Conservation (phyloP, 805 yeast genomes). For the Ogataea haglerorum region DNA sequence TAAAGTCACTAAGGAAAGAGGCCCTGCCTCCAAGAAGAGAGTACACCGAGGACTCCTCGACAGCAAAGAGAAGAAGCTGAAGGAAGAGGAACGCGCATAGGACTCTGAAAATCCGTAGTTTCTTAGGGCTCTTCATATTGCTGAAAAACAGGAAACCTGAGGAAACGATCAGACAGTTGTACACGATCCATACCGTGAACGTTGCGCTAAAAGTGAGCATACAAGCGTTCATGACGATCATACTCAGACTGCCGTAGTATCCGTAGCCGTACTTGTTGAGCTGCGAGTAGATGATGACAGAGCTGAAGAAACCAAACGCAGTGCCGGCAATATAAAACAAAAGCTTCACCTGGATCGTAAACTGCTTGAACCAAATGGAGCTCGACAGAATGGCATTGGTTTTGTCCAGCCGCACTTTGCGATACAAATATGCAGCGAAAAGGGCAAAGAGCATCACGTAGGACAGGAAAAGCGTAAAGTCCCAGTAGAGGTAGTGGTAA, state of each 20-base stretch:
- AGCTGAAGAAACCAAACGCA: slow-evolving; percentile 17
- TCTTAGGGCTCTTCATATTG: slow-evolving; percentile 16
- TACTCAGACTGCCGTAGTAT: slow-evolving; percentile 15
- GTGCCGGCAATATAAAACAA: slow-evolving; percentile 20
- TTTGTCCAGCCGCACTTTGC: slow-evolving; percentile 14
- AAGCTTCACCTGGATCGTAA: slow-evolving; percentile 27
- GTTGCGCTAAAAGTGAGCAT: slow-evolving; percentile 23
- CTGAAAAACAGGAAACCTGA: slow-evolving; percentile 27
- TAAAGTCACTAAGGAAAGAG: slow-evolving; percentile 20
- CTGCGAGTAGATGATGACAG: slow-evolving; percentile 15
- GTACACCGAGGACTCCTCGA: slow-evolving; percentile 29
- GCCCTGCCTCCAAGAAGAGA: slow-evolving; percentile 26
- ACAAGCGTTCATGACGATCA: slow-evolving; percentile 22
- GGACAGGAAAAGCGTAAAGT: slow-evolving; percentile 20
- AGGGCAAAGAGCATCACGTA: slow-evolving; percentile 17
- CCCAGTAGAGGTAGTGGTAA: slow-evolving; percentile 25
- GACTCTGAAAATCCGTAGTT: slow-evolving; percentile 17
- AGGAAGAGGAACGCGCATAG: slow-evolving; percentile 20
- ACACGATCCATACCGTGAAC: slow-evolving; percentile 31
- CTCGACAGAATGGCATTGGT: slow-evolving; percentile 21
- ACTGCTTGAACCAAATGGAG: slow-evolving; percentile 18
- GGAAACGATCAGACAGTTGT: slow-evolving; percentile 30
- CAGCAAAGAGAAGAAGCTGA: slow-evolving; percentile 29
- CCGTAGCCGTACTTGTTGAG: slow-evolving; percentile 30
- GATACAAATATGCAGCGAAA: slow-evolving; percentile 18